These are phyloP conservation scores for Coniochaeta sp. DNA, from an alignment of 2,329 filamentous ascomycete genomes.

Conservation along the genomic window DNA sequence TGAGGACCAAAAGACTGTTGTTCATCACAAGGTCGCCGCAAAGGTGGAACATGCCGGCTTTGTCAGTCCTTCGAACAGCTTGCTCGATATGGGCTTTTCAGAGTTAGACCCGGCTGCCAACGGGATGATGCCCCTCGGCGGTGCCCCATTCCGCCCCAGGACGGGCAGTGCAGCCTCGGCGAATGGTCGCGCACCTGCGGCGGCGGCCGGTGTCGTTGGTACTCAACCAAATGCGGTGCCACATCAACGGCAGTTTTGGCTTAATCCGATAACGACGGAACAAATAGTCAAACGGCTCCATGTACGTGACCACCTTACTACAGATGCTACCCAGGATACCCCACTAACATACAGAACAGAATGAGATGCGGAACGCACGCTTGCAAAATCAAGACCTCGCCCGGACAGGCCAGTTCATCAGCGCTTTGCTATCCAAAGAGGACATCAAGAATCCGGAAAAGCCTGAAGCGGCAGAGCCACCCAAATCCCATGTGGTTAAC, in stretches of 20 bases:
- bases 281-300: conserved; percentile 85
- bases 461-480: conserved; percentile 36
- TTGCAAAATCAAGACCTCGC: conserved; percentile 81
- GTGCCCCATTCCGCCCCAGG: conserved; percentile 64
- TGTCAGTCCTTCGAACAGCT: conserved; percentile 65
- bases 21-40: conserved; percentile 96
- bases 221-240: conserved; percentile 51
- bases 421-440: conserved; percentile 68
- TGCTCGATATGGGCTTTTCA: conserved; percentile 84
- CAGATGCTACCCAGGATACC: conserved; percentile 15
- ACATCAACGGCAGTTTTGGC: conserved; percentile 76
- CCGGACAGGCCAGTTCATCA: conserved; percentile 75
- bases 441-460: conserved; percentile 52
- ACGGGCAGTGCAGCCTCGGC: conserved; percentile 61
- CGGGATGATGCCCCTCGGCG: conserved; percentile 60
- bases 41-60: conserved; percentile 94
- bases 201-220: conserved; percentile 36
- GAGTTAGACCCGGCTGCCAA: conserved; percentile 79
- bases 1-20: conserved; percentile 96
- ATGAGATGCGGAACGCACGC: conserved; percentile 83
- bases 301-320: conserved; percentile 41
- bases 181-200: conserved; percentile 55
- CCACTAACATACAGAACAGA: conserved; percentile 38
- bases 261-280: conserved; percentile 86
- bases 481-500: conserved; percentile 42